Conservation (phyloP, 2,329 filamentous ascomycete genomes). For the Colletotrichum sp. region DNA sequence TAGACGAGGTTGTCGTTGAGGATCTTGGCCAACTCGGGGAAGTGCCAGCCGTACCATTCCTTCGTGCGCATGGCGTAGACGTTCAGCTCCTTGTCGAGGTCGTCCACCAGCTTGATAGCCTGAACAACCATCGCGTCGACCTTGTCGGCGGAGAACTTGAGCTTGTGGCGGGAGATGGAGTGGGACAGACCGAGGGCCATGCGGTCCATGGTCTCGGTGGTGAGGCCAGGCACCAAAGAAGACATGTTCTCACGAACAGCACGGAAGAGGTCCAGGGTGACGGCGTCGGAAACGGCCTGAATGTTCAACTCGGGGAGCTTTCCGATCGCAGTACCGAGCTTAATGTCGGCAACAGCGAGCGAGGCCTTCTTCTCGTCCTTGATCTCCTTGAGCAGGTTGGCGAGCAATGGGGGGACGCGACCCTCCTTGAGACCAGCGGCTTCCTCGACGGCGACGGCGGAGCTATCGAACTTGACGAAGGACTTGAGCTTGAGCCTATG, state of each 20-base stretch:
- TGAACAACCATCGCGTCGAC: constrained; percentile 99
- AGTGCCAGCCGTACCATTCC: constrained; percentile 99
- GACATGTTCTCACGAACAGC: constrained; percentile 91
- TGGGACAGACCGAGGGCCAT: constrained; percentile 97
- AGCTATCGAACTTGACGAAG: constrained; percentile 97
- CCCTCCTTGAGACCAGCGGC: constrained; percentile 82
- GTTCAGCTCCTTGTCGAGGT: constrained; percentile 98
- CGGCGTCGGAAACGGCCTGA: constrained; percentile 78
- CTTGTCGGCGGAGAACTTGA: constrained; percentile 98
- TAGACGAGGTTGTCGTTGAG: constrained; percentile 97
- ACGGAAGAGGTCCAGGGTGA: constrained; percentile 88
- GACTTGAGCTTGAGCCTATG: constrained; percentile 89
- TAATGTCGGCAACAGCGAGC: constrained; percentile 90
- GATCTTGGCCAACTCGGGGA: constrained; percentile 97
- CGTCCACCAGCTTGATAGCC: constrained; percentile 90
- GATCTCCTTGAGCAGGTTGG: constrained; percentile 82
- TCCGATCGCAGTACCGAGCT: constrained; percentile 89
- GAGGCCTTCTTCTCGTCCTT: constrained; percentile 98
- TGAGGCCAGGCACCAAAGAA: constrained; percentile 87
- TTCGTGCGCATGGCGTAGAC: constrained; percentile 99
- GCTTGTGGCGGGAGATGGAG: constrained; percentile 94
- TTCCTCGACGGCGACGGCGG: constrained; percentile 88
- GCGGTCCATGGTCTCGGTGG: constrained; percentile 84
- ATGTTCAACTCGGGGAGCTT: constrained; percentile 89
- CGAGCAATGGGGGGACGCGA: constrained; percentile 89